phyloP scores from a whole-genome alignment of 2,329 filamentous ascomycete genomes.

The Aspergillus unguis region DNA sequence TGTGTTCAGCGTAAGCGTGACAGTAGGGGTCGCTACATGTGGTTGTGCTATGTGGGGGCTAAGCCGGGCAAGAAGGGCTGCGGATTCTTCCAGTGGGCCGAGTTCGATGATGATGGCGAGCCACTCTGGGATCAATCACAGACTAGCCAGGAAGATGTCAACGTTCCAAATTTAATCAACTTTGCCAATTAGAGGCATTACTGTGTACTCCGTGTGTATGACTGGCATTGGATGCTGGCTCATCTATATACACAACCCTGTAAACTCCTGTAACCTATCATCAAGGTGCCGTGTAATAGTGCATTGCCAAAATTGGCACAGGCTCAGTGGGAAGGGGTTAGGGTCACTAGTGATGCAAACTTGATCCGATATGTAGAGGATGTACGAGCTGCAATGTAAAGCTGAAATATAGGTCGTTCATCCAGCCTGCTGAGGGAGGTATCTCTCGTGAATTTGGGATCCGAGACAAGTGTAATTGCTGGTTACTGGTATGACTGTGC shows the following conservation, averaged over 20 bases:
- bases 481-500: background rate
- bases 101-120: slow-evolving; percentile 81
- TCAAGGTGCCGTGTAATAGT: background rate
- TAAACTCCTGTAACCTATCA: background rate
- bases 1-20: slow-evolving; percentile 77
- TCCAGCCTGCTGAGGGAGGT: background rate
- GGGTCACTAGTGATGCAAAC: background rate
- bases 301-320: background rate
- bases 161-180: slow-evolving; percentile 24
- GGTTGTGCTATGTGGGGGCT: slow-evolving; percentile 79
- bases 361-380: background rate
- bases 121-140: slow-evolving; percentile 57
- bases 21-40: slow-evolving; percentile 78
- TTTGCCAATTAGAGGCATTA: slow-evolving; percentile 17
- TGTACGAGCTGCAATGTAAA: background rate
- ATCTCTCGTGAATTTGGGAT: background rate
- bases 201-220: background rate
- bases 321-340: background rate
- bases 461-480: background rate
- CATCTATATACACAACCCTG: slow-evolving; percentile 5
- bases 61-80: slow-evolving; percentile 55
- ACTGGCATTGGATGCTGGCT: slow-evolving; percentile 2
- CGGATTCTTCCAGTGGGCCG: slow-evolving; percentile 78
- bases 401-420: background rate
- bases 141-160: slow-evolving; percentile 17